Conservation (phyloP, 257 asterid genomes). For the Parsonsia alboflavescens region DNA sequence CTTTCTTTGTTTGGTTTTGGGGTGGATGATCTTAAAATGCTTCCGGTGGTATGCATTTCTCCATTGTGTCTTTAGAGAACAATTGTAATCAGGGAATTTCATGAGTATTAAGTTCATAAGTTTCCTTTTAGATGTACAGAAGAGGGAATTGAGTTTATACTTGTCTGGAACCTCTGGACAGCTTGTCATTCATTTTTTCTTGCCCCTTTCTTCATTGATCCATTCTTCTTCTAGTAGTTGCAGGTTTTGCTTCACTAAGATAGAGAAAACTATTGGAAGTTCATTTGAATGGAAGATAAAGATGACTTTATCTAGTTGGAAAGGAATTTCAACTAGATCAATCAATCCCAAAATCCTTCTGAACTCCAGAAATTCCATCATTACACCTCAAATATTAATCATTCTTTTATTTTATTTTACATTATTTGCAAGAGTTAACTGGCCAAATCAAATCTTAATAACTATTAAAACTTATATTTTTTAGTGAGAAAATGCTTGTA, state of each 20-base stretch:
- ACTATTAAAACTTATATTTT: too few species aligned
- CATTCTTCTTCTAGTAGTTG: too few species aligned
- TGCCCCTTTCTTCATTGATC: neutral
- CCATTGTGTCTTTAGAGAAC: neutral
- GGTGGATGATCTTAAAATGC: slow-evolving; percentile 2
- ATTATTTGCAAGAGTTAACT: too few species aligned
- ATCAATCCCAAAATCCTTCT: too few species aligned
- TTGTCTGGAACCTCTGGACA: neutral
- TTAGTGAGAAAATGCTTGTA: too few species aligned
- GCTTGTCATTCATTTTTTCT: neutral
- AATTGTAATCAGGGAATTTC: neutral
- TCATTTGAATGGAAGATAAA: too few species aligned
- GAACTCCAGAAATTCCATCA: too few species aligned
- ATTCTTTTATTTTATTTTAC: too few species aligned
- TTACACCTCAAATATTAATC: too few species aligned
- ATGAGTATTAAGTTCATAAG: neutral
- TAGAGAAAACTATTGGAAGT: neutral
- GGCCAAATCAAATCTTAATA: too few species aligned
- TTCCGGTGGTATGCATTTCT: neutral
- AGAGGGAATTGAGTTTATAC: neutral
- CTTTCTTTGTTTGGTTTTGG: neutral
- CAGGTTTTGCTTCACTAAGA: neutral
- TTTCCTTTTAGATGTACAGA: neutral
- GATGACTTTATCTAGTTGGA: too few species aligned
- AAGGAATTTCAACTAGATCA: too few species aligned